Evolutionary conservation across 208 protist species (phyloP).

Genomic region (Wallacemonas collosoma): DNA sequence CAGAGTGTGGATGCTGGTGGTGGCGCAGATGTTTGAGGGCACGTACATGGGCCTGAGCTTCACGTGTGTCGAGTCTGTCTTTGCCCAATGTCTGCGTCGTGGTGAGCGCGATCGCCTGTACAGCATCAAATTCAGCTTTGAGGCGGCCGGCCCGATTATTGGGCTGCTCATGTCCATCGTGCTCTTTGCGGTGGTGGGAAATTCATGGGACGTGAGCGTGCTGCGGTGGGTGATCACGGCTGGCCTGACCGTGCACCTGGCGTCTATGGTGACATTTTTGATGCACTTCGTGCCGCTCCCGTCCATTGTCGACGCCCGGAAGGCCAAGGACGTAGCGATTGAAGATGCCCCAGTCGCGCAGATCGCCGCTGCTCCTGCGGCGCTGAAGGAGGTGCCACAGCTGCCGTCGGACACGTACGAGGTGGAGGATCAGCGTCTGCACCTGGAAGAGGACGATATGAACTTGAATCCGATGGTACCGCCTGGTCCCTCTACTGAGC

Average conservation of each 20-base stretch:
- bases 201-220: slow-evolving; percentile 47
- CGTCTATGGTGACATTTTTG: slow-evolving; percentile 54
- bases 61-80: slow-evolving; percentile 66
- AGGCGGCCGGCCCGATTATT: slow-evolving; percentile 56
- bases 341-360: slow-evolving; percentile 3
- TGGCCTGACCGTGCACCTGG: slow-evolving; percentile 50
- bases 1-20: slow-evolving; percentile 37
- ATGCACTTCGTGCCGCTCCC: slow-evolving; percentile 50
- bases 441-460: slow-evolving; percentile 24
- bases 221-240: slow-evolving; percentile 57
- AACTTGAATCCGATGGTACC: slow-evolving; percentile 16
- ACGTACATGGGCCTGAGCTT: slow-evolving; percentile 68
- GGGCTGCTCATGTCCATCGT: slow-evolving; percentile 50
- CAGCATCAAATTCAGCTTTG: slow-evolving; percentile 70
- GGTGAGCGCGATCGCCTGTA: slow-evolving; percentile 70
- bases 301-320: slow-evolving; percentile 27
- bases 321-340: slow-evolving; percentile 1
- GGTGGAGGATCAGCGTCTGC: slow-evolving; percentile 21
- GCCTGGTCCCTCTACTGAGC: slow-evolving; percentile 26
- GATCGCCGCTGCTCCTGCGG: slow-evolving; percentile 5
- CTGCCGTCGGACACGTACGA: slow-evolving; percentile 30
- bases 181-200: slow-evolving; percentile 50
- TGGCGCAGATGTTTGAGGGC: slow-evolving; percentile 65
- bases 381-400: neutral
- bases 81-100: slow-evolving; percentile 62